Evolutionary conservation across 148 eudicot genomes (phyloP), one percentile per base, ranked within the genome.

Genomic region (Rhododendron henanense): DNA sequence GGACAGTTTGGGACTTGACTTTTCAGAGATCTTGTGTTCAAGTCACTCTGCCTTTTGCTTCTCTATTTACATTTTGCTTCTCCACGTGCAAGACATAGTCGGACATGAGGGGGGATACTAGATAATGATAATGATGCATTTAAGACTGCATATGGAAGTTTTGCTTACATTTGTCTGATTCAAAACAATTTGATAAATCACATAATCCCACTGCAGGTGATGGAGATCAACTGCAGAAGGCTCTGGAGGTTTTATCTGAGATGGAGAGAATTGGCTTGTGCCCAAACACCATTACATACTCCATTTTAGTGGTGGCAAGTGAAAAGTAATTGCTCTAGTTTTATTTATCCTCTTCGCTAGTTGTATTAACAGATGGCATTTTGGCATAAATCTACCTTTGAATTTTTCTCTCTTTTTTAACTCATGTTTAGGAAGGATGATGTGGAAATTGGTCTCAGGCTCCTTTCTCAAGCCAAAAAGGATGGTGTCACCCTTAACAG

Each of bases 241-340:
- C 99, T 79, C 61, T 93, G 90, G 97, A 92, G 84, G 85, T 90
- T 85, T 87, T 94, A 48, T 84, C 87, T 57, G 98, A 97, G 83
- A 95, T 94, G 98, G 93, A 94, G 90, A 88, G 87, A 73, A 80
- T 88, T 8, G 94, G 95, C 83, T 86, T 97, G 87, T 78, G 90
- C 74, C 98, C 99, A 37, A 95, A 97, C 88, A 89, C 88, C 77
- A 89, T 97, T 88, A 97, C 98, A 86, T 97, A 95, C 92, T 94
- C 99, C 85, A 87, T 95, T 89, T 92, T 97, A 83, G 81, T 94
- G 76, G 96, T 91, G 50, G 95, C 94, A 88, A 93, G 96, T 91
- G 98, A 95, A 93, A 95, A 92, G 99, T 97, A 93, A 92, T 90
- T 87, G 78, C 85, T 87, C 82, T 77, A 57, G 25, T 55, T 80